Conservation (phyloP, 2,329 filamentous ascomycete genomes). For the Epichloe scottii region DNA sequence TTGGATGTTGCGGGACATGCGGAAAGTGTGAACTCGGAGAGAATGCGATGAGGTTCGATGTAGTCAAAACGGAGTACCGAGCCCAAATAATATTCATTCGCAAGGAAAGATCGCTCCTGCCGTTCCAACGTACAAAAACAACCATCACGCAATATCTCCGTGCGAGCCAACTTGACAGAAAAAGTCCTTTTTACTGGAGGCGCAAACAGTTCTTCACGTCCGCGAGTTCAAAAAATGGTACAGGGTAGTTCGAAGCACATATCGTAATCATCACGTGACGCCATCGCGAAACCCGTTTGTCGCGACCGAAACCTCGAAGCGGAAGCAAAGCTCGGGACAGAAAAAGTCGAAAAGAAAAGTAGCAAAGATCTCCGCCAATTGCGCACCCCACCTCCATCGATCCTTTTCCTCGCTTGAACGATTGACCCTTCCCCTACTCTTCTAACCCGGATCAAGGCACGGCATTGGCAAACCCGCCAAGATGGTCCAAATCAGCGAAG, state of each 20-base stretch:
- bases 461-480: conserved; percentile 21
- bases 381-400: not conserved
- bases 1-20: conserved; percentile 17
- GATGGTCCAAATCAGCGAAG: conserved; percentile 88
- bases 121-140: too few species aligned
- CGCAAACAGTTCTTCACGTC: too few species aligned
- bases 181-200: too few species aligned
- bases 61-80: too few species aligned
- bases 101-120: too few species aligned
- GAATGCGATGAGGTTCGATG: conserved; percentile 1
- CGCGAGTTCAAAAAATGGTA: not conserved
- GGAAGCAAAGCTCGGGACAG: not conserved
- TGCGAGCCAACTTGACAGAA: too few species aligned
- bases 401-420: not conserved
- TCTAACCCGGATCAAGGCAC: not conserved
- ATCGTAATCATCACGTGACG: not conserved
- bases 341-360: not conserved
- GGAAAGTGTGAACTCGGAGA: conserved; percentile 9
- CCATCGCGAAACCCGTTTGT: not conserved
- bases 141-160: too few species aligned
- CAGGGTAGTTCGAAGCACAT: not conserved
- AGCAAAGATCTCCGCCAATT: not conserved
- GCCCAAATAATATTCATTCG: too few species aligned
- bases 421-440: not conserved
- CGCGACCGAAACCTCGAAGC: not conserved